These are phyloP conservation scores for Metschnikowia santaceciliae DNA, from an alignment of 805 yeast species.

Conservation along the genomic window DNA sequence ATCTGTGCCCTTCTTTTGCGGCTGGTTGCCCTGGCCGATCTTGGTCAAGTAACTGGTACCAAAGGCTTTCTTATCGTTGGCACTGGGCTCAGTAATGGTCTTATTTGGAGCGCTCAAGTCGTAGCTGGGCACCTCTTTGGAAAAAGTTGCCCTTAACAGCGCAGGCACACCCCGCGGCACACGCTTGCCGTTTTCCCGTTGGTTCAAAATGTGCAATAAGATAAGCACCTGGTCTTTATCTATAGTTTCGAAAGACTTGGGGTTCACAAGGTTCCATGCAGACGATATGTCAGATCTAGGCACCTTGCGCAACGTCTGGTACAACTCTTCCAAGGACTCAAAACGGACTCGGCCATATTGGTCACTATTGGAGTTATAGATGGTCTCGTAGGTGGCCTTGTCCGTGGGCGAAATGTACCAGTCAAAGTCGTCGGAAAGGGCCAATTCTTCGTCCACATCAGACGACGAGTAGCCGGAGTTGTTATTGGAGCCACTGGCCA, in stretches of 20 bases:
- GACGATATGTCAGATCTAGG: slow-evolving; percentile 82
- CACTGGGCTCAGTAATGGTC: slow-evolving; percentile 15
- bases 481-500: slow-evolving; percentile 29
- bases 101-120: slow-evolving; percentile 38
- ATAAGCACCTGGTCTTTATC: slow-evolving; percentile 92
- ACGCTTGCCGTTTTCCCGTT: slow-evolving; percentile 77
- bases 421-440: slow-evolving; percentile 68
- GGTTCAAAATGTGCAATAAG: slow-evolving; percentile 85
- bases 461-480: slow-evolving; percentile 16
- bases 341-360: slow-evolving; percentile 75
- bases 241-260: slow-evolving; percentile 79
- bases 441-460: slow-evolving; percentile 65
- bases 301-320: slow-evolving; percentile 62
- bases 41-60: slow-evolving; percentile 53
- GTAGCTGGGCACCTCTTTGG: slow-evolving; percentile 76
- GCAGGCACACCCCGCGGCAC: slow-evolving; percentile 96
- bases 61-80: slow-evolving; percentile 35
- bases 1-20: slow-evolving; percentile 55
- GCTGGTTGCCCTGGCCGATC: slow-evolving; percentile 47
- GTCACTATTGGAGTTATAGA: slow-evolving; percentile 73
- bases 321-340: slow-evolving; percentile 65
- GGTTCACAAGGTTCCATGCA: slow-evolving; percentile 95
- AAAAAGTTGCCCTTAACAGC: slow-evolving; percentile 84
- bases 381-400: slow-evolving; percentile 68
- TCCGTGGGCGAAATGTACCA: slow-evolving; percentile 97